Evolutionary conservation across 805 yeast species (phyloP).

Genomic region (Monosporozyma aquatica): DNA sequence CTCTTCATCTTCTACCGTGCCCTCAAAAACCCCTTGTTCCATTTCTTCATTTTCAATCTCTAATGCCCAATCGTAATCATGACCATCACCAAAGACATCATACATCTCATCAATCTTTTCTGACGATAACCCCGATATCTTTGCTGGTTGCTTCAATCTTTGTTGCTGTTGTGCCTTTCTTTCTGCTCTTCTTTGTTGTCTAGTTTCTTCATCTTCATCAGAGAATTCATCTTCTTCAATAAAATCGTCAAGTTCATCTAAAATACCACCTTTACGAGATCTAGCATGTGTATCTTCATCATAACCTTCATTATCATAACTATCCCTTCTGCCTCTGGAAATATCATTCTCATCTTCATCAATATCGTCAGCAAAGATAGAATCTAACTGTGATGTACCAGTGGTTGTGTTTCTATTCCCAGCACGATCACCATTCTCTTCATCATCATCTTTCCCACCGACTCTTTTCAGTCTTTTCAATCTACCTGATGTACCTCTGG

Average conservation of each 20-base stretch:
- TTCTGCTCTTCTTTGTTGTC: conserved; percentile 32
- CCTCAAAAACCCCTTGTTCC: conserved; percentile 30
- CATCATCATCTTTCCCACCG: conserved; percentile 35
- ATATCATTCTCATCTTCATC: conserved; percentile 18
- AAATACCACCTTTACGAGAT: conserved; percentile 31
- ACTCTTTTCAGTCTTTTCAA: conserved; percentile 83
- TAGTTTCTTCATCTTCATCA: conserved; percentile 58
- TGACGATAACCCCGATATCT: conserved; percentile 60
- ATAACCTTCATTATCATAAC: conserved; percentile 17
- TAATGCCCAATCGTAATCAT: conserved; percentile 95
- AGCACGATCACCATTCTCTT: conserved; percentile 13
- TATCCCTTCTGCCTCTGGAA: conserved; percentile 13
- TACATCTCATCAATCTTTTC: conserved; percentile 88
- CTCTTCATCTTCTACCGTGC: conserved; percentile 11
- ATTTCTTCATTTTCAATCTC: conserved; percentile 52
- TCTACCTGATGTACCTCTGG: conserved; percentile 31
- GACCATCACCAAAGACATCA: conserved; percentile 95
- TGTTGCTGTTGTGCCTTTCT: conserved; percentile 31
- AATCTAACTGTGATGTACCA: conserved; percentile 28
- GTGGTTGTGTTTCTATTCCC: conserved; percentile 11
- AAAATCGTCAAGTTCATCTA: conserved; percentile 91
- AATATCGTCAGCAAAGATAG: conserved; percentile 36
- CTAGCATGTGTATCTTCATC: conserved; percentile 17
- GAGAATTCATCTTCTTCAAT: conserved; percentile 95
- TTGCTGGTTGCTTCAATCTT: conserved; percentile 45